A percentile compares a stretch with the other conserved stretches of the same genome.
These are phyloP conservation scores for Terana coerulea DNA, from an alignment of 768 basidiomycete species.

Conservation along the genomic window DNA sequence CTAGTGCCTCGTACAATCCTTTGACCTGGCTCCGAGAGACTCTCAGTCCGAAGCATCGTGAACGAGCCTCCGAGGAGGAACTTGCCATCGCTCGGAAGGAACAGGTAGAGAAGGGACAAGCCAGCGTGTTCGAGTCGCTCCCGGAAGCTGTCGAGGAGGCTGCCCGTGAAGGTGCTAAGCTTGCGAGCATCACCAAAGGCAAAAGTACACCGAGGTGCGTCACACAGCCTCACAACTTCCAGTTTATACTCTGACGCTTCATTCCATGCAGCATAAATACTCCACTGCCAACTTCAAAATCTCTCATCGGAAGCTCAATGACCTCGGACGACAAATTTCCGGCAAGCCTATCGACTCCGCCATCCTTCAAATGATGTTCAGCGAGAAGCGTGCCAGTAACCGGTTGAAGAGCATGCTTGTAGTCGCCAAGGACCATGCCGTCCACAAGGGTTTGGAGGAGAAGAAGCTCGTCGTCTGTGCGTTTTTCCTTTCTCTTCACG, in stretches of 20 bases:
- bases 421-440: conserved; percentile 83
- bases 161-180: conserved; percentile 3
- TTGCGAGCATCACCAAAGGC: not conserved
- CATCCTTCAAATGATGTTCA: conserved; percentile 96
- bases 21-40: conserved; percentile 63
- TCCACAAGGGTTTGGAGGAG: conserved; percentile 65
- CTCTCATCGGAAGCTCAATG: conserved; percentile 89
- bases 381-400: conserved; percentile 83
- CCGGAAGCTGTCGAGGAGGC: conserved; percentile 11
- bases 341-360: conserved; percentile 93
- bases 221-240: too few relatives aligned
- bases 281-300: conserved; percentile 92
- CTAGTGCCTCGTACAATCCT: conserved; percentile 46
- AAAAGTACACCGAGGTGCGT: conserved; percentile 25
- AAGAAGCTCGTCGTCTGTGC: conserved; percentile 77
- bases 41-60: conserved; percentile 44
- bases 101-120: conserved; percentile 23
- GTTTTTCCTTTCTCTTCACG: conserved; percentile 29
- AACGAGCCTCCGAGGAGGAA: conserved; percentile 43
- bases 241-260: not conserved
- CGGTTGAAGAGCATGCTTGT: conserved; percentile 88
- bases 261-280: conserved; percentile 72
- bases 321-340: conserved; percentile 81
- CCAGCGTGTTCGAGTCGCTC: conserved; percentile 26
- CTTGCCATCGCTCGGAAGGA: conserved; percentile 25